Base-by-base conservation (phyloP, 495 filamentous ascomycete genomes). In the Penicillium cataractarum region DNA sequence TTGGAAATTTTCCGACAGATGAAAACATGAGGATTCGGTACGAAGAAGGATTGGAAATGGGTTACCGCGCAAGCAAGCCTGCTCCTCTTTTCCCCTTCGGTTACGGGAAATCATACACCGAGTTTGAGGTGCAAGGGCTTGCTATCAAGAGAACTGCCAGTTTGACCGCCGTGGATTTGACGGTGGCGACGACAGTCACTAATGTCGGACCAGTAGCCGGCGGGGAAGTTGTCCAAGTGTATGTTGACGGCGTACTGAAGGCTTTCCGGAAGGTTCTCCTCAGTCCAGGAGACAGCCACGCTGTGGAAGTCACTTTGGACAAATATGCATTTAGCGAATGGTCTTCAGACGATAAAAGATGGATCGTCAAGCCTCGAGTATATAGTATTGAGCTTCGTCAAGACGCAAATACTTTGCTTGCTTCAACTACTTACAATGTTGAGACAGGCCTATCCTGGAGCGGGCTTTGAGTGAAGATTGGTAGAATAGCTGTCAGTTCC, bases 1-100 rank as follows among this genome's bases (percentile, higher is more conserved):
- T 81, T 64, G 74, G 86, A 49, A 89, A 87, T 65, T 90, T 83
- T 68, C 86, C 86, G 0, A 85, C 86, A 55, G 88, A 92, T 69
- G 84, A 87, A 70, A 80, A 39, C 4, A 24, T 42, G 31, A 52
- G 19, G 31, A 32, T 80, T 82, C 58, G 87, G 13, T 90, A 90
- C 62, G 84, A 84, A 42, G 60, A 62, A 27, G 42, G 57, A 26
- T 21, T 58, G 19, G 31, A 58, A 24, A 58, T 58, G 44, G 57
- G 44, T 26, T 51, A 58, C 39, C 44, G 57, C 22, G 57, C 44
- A 35, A 50, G 33, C 31, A 50, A 37, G 29, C 44, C 44, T 3
- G 1, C 42, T 26, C 44, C 44, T 9, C 10, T 58, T 6, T 39
- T 58, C 17, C 17, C 44, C 32, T 58, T 58, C 19, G 44, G 44